A percentile compares a stretch with the other conserved stretches of the same genome.
These are phyloP conservation scores for Fennellomyces sp. DNA, from an alignment of 371 early-diverging fungal genomes.

Conservation along the genomic window DNA sequence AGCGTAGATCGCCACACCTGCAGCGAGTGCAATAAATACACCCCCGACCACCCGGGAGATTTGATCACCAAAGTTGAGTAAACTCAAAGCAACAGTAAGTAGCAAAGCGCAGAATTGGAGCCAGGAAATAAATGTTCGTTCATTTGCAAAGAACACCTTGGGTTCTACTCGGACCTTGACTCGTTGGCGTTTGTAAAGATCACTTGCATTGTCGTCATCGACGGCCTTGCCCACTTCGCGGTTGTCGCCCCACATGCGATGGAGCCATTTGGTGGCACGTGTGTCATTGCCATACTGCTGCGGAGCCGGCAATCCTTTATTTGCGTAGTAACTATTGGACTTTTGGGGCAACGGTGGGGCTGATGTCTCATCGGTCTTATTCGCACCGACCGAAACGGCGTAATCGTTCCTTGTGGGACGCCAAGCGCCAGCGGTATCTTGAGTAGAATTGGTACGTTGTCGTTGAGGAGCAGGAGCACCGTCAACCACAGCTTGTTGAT, in stretches of 20 bases:
- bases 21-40: slow-evolving; percentile 75
- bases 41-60: slow-evolving; percentile 68
- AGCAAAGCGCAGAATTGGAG: slow-evolving; percentile 75
- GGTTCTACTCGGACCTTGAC: slow-evolving; percentile 88
- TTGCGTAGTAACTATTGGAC: neutral
- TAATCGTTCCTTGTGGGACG: neutral
- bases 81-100: slow-evolving; percentile 71
- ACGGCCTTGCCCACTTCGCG: slow-evolving; percentile 3
- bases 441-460: neutral
- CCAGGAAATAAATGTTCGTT: slow-evolving; percentile 96
- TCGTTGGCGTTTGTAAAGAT: slow-evolving; percentile 26
- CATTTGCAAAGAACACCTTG: slow-evolving; percentile 99
- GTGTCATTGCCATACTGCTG: neutral
- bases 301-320: neutral
- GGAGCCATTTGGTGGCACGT: slow-evolving; percentile 1
- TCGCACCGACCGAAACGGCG: neutral
- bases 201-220: slow-evolving; percentile 10
- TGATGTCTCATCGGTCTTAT: neutral
- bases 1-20: slow-evolving; percentile 61
- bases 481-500: slow-evolving; percentile 22
- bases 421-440: slow-evolving; percentile 6
- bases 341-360: slow-evolving; percentile 8
- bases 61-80: slow-evolving; percentile 82
- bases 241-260: slow-evolving; percentile 8
- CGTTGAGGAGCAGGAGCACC: neutral